phyloP scores from a whole-genome alignment of 345 rosid species.

The Syzygium oleosum region DNA sequence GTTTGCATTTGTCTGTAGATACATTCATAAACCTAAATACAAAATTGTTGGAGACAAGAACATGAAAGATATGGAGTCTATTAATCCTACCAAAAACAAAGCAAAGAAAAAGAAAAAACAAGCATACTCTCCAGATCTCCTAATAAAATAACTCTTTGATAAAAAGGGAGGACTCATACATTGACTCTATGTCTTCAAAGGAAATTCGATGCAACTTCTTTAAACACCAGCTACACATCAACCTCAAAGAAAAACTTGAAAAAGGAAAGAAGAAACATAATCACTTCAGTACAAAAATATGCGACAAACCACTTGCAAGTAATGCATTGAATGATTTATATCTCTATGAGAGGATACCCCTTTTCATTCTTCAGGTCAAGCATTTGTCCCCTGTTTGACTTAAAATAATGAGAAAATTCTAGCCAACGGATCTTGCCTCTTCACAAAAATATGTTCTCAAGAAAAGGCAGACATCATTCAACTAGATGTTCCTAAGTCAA shows the following conservation, averaged over 20 bases:
- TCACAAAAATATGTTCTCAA: neutral
- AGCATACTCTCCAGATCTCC: neutral
- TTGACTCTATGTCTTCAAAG: conserved; percentile 82
- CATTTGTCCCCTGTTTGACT: neutral
- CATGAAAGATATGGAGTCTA: neutral
- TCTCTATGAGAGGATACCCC: neutral
- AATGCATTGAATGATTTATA: neutral
- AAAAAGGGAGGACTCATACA: conserved; percentile 32
- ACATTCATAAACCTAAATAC: neutral
- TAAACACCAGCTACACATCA: conserved; percentile 96
- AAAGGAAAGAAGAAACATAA: neutral
- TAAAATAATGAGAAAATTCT: neutral
- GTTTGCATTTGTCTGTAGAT: neutral
- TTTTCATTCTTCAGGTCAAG: neutral
- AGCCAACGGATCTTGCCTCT: neutral
- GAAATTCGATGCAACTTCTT: conserved; percentile 85
- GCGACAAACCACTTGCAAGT: neutral
- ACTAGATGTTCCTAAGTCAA: neutral
- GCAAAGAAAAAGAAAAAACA: neutral
- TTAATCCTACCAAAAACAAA: neutral
- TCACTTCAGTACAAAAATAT: neutral
- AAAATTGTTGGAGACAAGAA: neutral
- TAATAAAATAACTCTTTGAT: neutral
- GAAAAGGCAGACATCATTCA: neutral
- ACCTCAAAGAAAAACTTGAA: conserved; percentile 74